Evolutionary conservation across 202 grass and related monocot species (phyloP), one percentile per base, ranked within the genome.

Genomic region (Schoenoplectus tabernaemontani): DNA sequence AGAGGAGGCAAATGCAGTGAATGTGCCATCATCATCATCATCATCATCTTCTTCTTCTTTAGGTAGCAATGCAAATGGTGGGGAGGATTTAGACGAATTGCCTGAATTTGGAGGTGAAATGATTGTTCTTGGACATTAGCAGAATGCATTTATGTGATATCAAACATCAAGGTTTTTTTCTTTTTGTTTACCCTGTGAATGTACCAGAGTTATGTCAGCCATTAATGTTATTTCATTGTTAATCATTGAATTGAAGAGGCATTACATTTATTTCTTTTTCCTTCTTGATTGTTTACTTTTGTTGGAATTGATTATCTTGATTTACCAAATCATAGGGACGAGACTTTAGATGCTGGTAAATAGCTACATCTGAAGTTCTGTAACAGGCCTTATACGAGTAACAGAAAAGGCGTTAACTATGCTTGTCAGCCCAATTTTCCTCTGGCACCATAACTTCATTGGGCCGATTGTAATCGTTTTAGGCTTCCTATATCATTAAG

Each of bases 111-210:
- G 84, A 33, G 76, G 88, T 64, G 30, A 77, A 44, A 81, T 85
- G 69, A 28, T 87, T 62, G 82, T 94, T 65, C 43, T 91, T 33
- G 92, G 92, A 12, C 92, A 94, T 79, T 91, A 81, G 82, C 24
- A 74, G 26, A 19, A 13, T 9, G 10, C 69, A 74, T 53, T 73
- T 32, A 53, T 32, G 69, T 51, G 46, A 32, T 53, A 74, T 53
- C 53, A 33, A 74, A 53, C 24, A 20, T 5, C 0, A 15, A 12
- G 13, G 17, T 56, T 19, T 56, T 56, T 4, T 56, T 56, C 51
- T 67, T 67, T 26, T n/a, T 16, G 26, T 74, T 33, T 74, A 53
- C 11, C 7, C 3, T 74, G 24, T 74, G 26, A 34, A 11, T 74
- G 15, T 74, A 19, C 46, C n/a, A 33, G 69, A 74, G 28, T 15